phyloP scores from a whole-genome alignment of 2,329 filamentous ascomycete genomes.

The Fusarium burgessii region DNA sequence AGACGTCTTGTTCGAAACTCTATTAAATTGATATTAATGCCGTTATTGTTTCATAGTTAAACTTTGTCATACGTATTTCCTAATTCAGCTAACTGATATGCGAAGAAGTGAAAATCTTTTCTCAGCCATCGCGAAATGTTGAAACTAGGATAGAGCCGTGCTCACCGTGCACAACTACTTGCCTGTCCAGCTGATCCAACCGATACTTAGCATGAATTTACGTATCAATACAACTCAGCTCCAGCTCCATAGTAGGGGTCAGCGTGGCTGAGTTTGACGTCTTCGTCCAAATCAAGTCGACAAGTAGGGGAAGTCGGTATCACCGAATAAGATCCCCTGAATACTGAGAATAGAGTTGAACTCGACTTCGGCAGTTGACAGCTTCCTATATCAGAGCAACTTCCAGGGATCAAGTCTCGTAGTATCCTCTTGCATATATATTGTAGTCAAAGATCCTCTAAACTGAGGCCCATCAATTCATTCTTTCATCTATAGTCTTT shows the following conservation, averaged over 20 bases:
- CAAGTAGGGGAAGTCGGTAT: background rate
- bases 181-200: background rate
- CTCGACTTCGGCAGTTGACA: background rate
- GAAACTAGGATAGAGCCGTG: background rate
- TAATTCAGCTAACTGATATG: too few relatives aligned
- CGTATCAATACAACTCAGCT: rapidly evolving
- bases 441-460: background rate
- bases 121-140: background rate
- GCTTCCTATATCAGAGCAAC: background rate
- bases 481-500: background rate
- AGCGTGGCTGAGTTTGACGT: rapidly evolving
- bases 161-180: background rate
- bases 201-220: rapidly evolving
- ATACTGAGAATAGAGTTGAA: background rate
- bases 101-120: background rate
- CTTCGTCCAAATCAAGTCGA: background rate
- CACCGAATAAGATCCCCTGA: background rate
- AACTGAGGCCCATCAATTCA: background rate
- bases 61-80: background rate
- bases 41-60: background rate
- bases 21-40: too few relatives aligned
- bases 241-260: background rate
- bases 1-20: background rate
- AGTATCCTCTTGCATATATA: background rate
- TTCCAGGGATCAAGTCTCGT: rapidly evolving